phyloP scores from a whole-genome alignment of 2,329 filamentous ascomycete species.

The Paradendryphiella salina region DNA sequence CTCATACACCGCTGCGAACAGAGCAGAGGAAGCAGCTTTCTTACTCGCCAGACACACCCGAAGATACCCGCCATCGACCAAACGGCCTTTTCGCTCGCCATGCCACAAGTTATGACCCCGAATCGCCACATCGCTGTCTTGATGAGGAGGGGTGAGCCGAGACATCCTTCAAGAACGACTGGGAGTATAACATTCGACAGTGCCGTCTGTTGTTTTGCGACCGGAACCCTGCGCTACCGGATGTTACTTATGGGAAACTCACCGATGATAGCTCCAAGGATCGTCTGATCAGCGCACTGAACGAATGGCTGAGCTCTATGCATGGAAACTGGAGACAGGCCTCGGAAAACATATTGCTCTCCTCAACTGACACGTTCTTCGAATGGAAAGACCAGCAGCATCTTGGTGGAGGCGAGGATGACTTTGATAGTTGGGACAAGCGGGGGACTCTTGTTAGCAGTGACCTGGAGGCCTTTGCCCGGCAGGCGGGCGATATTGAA shows the following conservation, averaged over 20 bases:
- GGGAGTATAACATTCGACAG: constrained; percentile 15
- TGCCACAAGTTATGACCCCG: constrained; percentile 5
- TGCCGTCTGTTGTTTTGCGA: constrained; percentile 16
- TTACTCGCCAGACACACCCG: constrained; percentile 10
- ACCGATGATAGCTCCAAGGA: constrained; percentile 3
- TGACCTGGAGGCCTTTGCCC: constrained; percentile 9
- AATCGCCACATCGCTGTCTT: constrained; percentile 14
- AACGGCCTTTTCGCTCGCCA: background rate
- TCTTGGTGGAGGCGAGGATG: background rate
- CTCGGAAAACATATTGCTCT: background rate
- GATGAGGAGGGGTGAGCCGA: constrained; percentile 14
- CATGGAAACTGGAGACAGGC: background rate
- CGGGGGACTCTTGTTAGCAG: constrained; percentile 2
- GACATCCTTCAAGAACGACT: constrained; percentile 8
- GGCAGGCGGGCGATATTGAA: constrained; percentile 11
- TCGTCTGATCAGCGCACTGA: constrained; percentile 1
- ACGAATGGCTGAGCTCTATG: background rate
- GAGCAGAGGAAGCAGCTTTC: background rate
- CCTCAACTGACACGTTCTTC: constrained; percentile 12
- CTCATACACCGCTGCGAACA: background rate
- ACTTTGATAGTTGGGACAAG: constrained; percentile 11
- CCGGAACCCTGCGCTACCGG: background rate
- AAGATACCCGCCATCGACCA: constrained; percentile 13
- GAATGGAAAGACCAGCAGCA: constrained; percentile 3
- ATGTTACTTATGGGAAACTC: constrained; percentile 14